Conservation (phyloP, 2,329 filamentous ascomycete species). For the Colletotrichum nymphaeae region DNA sequence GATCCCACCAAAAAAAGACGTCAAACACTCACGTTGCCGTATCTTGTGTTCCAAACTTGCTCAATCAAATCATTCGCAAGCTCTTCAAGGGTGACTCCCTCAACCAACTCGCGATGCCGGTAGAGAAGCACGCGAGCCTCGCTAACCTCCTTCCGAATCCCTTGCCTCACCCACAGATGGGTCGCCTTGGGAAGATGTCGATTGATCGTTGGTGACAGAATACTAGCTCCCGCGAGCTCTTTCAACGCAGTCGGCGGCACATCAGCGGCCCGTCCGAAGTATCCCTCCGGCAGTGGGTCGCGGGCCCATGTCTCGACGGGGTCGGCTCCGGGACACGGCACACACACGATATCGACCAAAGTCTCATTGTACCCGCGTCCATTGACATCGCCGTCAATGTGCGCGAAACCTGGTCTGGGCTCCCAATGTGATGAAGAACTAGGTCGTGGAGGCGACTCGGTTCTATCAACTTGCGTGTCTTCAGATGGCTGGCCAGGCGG, state of each 20-base stretch:
- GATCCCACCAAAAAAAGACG: background rate
- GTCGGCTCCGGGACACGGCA: slow-evolving; percentile 65
- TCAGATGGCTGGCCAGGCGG: slow-evolving; percentile 3
- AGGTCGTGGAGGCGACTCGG: background rate
- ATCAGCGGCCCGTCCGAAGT: slow-evolving; percentile 52
- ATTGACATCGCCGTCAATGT: slow-evolving; percentile 54
- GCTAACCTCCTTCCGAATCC: slow-evolving; percentile 59
- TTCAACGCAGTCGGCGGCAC: slow-evolving; percentile 39
- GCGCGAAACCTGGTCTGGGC: slow-evolving; percentile 52
- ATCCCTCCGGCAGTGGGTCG: slow-evolving; percentile 59
- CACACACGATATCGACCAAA: slow-evolving; percentile 63
- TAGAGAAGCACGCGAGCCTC: slow-evolving; percentile 64
- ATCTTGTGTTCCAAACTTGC: slow-evolving; percentile 51
- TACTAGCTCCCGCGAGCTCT: slow-evolving; percentile 42
- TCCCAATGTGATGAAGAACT: slow-evolving; percentile 39
- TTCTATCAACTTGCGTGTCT: background rate
- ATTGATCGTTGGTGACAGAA: slow-evolving; percentile 23
- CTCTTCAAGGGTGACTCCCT: slow-evolving; percentile 54
- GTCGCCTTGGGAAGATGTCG: slow-evolving; percentile 42
- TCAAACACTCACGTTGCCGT: slow-evolving; percentile 41
- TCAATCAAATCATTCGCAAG: slow-evolving; percentile 61
- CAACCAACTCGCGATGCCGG: slow-evolving; percentile 55
- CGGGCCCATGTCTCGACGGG: slow-evolving; percentile 65
- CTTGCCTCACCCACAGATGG: slow-evolving; percentile 65
- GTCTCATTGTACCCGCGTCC: slow-evolving; percentile 63